Evolutionary conservation across 371 early-diverging fungal species (phyloP), one percentile per base, ranked within the genome.

Genomic region (Circinella minor): DNA sequence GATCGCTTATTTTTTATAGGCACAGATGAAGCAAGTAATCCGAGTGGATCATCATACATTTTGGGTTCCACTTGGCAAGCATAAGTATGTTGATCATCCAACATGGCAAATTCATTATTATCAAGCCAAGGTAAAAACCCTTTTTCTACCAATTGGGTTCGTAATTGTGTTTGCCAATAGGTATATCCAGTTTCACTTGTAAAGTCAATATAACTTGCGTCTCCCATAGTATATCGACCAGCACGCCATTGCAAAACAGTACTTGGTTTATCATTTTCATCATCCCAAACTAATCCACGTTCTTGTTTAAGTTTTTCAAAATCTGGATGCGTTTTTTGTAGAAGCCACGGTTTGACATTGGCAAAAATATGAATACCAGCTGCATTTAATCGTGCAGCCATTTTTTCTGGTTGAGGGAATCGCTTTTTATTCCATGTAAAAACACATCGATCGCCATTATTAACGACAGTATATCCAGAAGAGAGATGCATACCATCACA

Each of bases 331-430:
- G 60, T 69, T 3, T 77, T 60, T 8, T 75, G 66, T 17, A 90
- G 70, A 4, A 90, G 66, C 90, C 90, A 90, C 7, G 90, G 90
- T 63, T 90, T 90, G 47, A 90, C 71, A 65, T 90, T 90, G 17
- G 90, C 88, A 62, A 86, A 85, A 0, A 86, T 73, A 1, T 80
- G 74, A 14, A 90, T 83, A 8, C 90, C 90, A 11, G 63, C 63
- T 1, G 68, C 69, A 10, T 74, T 69, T 9, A 84, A 67, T 9
- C 68, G 64, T 13, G 67, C 49, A 13, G 84, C 78, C 60, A 89
- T 65, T 36, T 73, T 70, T 47, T 70, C 71, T 10, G 87, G 86
- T 51, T 86, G 76, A 4, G 88, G 89, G 61, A 88, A 87, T 9
- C 85, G 70, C 11, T 68, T 55, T 20, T 55, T 63, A 67, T 89